A percentile compares a stretch with the other conserved stretches of the same genome.
Conservation (phyloP, 2,329 filamentous ascomycete species). For the Hymenoscyphus occultus region DNA sequence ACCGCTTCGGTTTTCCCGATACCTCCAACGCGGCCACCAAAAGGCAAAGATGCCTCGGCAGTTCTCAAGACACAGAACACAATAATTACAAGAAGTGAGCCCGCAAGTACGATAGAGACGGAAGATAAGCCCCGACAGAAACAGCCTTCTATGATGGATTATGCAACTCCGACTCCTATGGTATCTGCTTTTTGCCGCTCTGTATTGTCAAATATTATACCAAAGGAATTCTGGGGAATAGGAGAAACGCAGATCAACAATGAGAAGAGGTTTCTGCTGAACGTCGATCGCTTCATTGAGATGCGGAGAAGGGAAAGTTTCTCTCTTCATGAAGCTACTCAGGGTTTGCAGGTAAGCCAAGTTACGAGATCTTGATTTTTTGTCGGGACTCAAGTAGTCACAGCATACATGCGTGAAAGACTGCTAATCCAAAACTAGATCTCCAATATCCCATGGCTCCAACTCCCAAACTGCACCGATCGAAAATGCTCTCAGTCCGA, state of each 20-base stretch:
- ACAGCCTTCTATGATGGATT: slow-evolving; percentile 50
- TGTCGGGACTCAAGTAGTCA: too few relatives aligned
- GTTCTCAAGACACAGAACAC: slow-evolving; percentile 28
- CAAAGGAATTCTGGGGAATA: slow-evolving; percentile 69
- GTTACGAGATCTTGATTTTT: background rate
- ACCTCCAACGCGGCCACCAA: slow-evolving; percentile 10
- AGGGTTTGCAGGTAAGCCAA: slow-evolving; percentile 66
- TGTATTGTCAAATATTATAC: slow-evolving; percentile 69
- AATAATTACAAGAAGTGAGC: slow-evolving; percentile 13
- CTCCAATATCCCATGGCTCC: slow-evolving; percentile 69
- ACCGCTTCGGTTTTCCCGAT: slow-evolving; percentile 7
- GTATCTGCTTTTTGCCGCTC: slow-evolving; percentile 88
- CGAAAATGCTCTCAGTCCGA: slow-evolving; percentile 69
- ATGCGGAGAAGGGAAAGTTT: slow-evolving; percentile 79
- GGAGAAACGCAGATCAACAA: slow-evolving; percentile 57
- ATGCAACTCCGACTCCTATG: slow-evolving; percentile 63
- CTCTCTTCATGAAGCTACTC: slow-evolving; percentile 72
- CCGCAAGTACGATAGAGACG: slow-evolving; percentile 25
- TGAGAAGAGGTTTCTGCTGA: slow-evolving; percentile 56
- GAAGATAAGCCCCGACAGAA: slow-evolving; percentile 36
- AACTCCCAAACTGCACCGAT: slow-evolving; percentile 46
- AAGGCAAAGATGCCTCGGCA: slow-evolving; percentile 26
- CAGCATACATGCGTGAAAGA: background rate
- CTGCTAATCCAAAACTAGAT: slow-evolving; percentile 49
- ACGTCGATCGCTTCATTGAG: slow-evolving; percentile 73